Conservation (phyloP, 2,329 filamentous ascomycete genomes). For the Fusarium ramigenum region DNA sequence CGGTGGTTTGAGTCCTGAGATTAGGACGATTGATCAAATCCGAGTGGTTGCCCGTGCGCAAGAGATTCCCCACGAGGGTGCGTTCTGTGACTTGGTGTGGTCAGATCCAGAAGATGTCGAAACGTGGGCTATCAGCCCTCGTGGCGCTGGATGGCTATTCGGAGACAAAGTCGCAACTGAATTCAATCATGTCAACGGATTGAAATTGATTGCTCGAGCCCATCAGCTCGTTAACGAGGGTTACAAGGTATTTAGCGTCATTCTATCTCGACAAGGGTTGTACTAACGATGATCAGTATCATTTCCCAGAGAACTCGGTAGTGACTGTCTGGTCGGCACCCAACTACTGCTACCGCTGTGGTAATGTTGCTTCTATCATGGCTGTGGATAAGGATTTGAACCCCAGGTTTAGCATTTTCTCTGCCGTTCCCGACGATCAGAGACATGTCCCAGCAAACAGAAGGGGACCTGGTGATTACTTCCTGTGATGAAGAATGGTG, state of each 20-base stretch:
- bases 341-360: constrained; percentile 94
- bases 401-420: constrained; percentile 93
- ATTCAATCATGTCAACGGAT: constrained; percentile 95
- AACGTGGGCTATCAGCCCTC: constrained; percentile 93
- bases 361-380: constrained; percentile 97
- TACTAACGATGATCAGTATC: constrained; percentile 68
- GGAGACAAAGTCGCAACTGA: constrained; percentile 97
- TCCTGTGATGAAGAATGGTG: constrained; percentile 59
- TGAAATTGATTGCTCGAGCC: constrained; percentile 95
- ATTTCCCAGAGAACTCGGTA: constrained; percentile 93
- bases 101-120: constrained; percentile 97
- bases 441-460: constrained; percentile 80
- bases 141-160: constrained; percentile 97
- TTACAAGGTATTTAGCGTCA: constrained; percentile 75
- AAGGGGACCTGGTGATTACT: constrained; percentile 75
- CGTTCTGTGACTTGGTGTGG: constrained; percentile 98
- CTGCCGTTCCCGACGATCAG: constrained; percentile 85
- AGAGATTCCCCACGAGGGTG: constrained; percentile 97
- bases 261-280: background rate
- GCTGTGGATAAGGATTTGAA: constrained; percentile 85
- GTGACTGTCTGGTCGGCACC: constrained; percentile 99
- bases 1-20: constrained; percentile 87
- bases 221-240: constrained; percentile 98
- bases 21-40: constrained; percentile 98
- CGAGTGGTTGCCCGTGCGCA: constrained; percentile 97